Base-by-base conservation (phyloP, 1,139 yeast genomes). In the Dujonia santamariae region DNA sequence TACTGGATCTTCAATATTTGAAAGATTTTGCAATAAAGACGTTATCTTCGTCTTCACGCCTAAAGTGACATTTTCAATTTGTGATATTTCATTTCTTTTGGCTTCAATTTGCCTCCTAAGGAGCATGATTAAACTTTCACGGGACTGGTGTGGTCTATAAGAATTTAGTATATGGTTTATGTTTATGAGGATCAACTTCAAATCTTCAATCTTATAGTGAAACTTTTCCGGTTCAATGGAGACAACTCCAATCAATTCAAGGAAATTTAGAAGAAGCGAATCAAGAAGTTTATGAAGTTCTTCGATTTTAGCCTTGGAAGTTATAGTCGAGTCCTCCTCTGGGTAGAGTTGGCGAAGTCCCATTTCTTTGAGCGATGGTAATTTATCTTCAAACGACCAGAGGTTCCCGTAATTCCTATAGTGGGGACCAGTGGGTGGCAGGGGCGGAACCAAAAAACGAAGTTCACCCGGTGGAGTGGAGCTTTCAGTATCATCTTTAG, bases 61-160 rank as follows among this genome's bases (percentile, higher is more conserved):
- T 3, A 43, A 45, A 37, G 77, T 66, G 3, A 67, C 71, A 18
- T 51, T 54, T 27, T 77, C 73, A 19, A 80, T 77, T 25, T 63
- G 57, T 18, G 54, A 56, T n/a, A 79, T 78, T 45, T 80, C 85
- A 7, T 52, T 50, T 39, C 59, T 63, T 46, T 80, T 80, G 28
- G 62, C 56, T 31, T 71, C 78, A 19, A 82, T 69, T 48, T 80
- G 84, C 35, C 78, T 80, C 48, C 75, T 79, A 54, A 87, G 63
- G 37, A 85, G 61, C 71, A 81, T 67, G 31, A 85, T 81, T 45
- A 87, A 69, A 40, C 87, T 80, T 48, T 87, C 96, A 30, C 95
- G 67, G 6, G 90, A 80, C 52, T 87, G 96, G 54, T 87, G 96
- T 0, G 96, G 96, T 38, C 96, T 66, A 57, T 86, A 87, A 36